phyloP scores from a whole-genome alignment of 2,329 filamentous ascomycete genomes.

The Aspergillus aculeatus region DNA sequence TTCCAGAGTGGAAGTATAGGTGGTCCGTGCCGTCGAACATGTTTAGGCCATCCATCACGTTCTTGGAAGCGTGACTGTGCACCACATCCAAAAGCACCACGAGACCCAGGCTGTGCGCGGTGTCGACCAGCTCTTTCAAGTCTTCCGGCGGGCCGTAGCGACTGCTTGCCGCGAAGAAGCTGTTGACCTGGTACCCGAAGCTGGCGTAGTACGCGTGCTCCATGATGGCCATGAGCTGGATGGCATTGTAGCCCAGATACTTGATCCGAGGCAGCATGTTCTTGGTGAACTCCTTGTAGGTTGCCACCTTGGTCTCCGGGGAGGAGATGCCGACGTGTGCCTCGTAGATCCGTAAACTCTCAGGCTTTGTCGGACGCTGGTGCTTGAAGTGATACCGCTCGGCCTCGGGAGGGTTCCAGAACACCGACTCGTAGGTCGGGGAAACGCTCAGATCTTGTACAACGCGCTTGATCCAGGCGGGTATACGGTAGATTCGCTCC shows the following conservation, averaged over 20 bases:
- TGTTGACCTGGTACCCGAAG: conserved; percentile 98
- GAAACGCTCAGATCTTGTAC: conserved; percentile 90
- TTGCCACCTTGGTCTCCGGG: conserved; percentile 81
- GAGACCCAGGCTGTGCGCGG: conserved; percentile 85
- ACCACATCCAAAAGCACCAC: conserved; percentile 92
- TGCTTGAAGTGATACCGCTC: conserved; percentile 86
- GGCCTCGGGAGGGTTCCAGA: conserved; percentile 85
- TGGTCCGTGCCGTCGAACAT: conserved; percentile 94
- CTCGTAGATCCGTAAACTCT: conserved; percentile 90
- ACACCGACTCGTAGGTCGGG: conserved; percentile 88
- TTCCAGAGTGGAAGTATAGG: conserved; percentile 89
- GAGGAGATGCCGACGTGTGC: conserved; percentile 98
- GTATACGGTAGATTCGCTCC: conserved; percentile 80
- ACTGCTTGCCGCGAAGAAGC: conserved; percentile 96
- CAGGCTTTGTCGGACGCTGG: conserved; percentile 74
- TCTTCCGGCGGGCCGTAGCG: conserved; percentile 92
- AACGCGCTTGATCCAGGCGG: conserved; percentile 96
- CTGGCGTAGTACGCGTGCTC: conserved; percentile 99
- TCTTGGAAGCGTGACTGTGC: conserved; percentile 97
- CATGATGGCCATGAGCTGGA: conserved; percentile 99
- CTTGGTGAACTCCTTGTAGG: conserved; percentile 95
- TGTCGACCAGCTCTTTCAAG: conserved; percentile 93
- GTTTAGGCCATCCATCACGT: conserved; percentile 91
- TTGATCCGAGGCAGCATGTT: conserved; percentile 91
- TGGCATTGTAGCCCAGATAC: conserved; percentile 89